Conservation (phyloP, 2,329 filamentous ascomycete species). For the Tolypocladium pustulatum region DNA sequence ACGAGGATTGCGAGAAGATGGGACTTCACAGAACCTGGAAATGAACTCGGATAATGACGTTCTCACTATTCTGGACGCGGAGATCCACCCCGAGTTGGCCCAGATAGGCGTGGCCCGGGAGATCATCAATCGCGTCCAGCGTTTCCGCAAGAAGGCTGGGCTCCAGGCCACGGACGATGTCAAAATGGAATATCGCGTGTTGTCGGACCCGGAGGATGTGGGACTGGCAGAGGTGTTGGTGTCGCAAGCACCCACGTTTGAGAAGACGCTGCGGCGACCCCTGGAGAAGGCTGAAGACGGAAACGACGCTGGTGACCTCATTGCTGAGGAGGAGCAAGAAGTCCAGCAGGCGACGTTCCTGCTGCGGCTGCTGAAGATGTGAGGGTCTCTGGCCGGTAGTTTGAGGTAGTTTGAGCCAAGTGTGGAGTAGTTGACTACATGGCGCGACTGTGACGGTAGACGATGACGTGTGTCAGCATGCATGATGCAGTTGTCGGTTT, state of each 20-base stretch:
- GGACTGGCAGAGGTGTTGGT: slow-evolving; percentile 62
- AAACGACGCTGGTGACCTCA: slow-evolving; percentile 31
- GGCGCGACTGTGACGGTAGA: neutral
- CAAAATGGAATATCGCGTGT: slow-evolving; percentile 82
- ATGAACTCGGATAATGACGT: slow-evolving; percentile 84
- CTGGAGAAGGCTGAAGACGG: slow-evolving; percentile 40
- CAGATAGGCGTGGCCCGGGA: slow-evolving; percentile 85
- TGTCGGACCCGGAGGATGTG: slow-evolving; percentile 67
- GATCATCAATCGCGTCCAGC: slow-evolving; percentile 87
- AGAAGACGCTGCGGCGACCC: slow-evolving; percentile 67
- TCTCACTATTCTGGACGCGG: slow-evolving; percentile 78
- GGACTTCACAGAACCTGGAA: slow-evolving; percentile 64
- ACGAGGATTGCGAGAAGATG: slow-evolving; percentile 65
- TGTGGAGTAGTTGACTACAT: neutral
- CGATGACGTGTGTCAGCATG: neutral
- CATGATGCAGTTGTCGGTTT: neutral
- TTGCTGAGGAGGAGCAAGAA: slow-evolving; percentile 76
- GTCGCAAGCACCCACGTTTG: slow-evolving; percentile 56
- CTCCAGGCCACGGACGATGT: slow-evolving; percentile 88
- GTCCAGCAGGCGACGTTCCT: slow-evolving; percentile 74
- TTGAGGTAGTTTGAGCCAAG: neutral
- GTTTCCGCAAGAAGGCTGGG: slow-evolving; percentile 86
- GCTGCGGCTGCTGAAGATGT: slow-evolving; percentile 66
- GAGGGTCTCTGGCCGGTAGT: slow-evolving; percentile 12
- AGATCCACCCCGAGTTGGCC: slow-evolving; percentile 73